These are phyloP conservation scores for Lactarius sanguifluus DNA, from an alignment of 768 basidiomycete genomes.

Conservation along the genomic window DNA sequence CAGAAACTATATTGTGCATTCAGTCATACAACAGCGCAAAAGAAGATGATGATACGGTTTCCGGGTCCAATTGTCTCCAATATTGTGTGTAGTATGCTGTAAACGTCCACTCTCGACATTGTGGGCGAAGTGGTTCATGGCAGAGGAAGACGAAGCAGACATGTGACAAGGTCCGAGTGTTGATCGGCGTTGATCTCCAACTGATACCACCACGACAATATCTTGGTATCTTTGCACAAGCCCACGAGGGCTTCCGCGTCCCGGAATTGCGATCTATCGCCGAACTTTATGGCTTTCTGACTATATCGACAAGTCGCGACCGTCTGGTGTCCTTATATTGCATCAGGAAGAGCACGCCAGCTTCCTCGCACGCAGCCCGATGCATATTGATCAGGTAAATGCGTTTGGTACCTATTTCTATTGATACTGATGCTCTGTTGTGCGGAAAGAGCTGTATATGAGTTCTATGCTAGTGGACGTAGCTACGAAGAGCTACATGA, in stretches of 20 bases:
- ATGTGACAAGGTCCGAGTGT: not conserved
- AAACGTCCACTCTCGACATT: conserved; percentile 13
- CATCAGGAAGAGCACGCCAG: conserved; percentile 71
- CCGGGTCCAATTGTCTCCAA: conserved; percentile 35
- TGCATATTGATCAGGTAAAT: conserved; percentile 84
- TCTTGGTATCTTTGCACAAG: conserved; percentile 77
- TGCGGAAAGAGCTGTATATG: conserved; percentile 64
- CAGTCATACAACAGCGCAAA: not conserved
- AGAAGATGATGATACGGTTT: conserved; percentile 34
- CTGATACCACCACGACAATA: conserved; percentile 36
- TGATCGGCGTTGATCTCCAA: no score
- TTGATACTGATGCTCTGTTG: not conserved
- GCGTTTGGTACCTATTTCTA: not conserved
- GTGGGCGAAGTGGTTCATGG: not conserved
- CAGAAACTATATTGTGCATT: conserved; percentile 39
- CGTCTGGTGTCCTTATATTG: conserved; percentile 73
- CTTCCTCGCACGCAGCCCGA: conserved; percentile 66
- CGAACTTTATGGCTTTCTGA: conserved; percentile 68
- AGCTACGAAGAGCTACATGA: conserved; percentile 72
- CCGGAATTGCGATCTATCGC: conserved; percentile 81
- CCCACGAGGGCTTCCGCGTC: conserved; percentile 77
- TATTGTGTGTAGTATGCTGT: conserved; percentile 25
- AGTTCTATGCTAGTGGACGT: conserved; percentile 70
- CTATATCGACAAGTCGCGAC: conserved; percentile 52
- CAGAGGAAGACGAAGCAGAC: not conserved